Conservation (phyloP, 345 rosid genomes). For the Eucalyptus pauciflora region DNA sequence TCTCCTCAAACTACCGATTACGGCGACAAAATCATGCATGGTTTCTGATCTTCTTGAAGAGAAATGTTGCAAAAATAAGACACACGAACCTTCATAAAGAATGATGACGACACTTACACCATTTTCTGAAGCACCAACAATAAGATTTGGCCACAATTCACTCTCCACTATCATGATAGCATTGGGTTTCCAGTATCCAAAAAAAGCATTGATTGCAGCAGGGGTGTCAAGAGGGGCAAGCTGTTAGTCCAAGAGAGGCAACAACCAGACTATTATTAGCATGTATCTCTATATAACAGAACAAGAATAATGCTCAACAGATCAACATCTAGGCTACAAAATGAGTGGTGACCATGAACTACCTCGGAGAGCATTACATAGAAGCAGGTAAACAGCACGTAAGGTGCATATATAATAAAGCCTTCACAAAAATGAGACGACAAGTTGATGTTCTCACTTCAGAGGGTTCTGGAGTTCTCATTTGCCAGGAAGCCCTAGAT, state of each 20-base stretch:
- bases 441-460: not conserved
- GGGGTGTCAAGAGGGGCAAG: constrained; percentile 89
- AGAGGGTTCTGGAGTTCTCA: not conserved
- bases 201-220: constrained; percentile 56
- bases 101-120: constrained; percentile 26
- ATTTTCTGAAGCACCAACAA: constrained; percentile 49
- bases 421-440: not conserved
- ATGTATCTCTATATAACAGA: not conserved
- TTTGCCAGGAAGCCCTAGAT: not conserved
- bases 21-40: not conserved
- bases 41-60: not conserved
- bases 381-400: not conserved
- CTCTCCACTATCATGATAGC: constrained; percentile 69
- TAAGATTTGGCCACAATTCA: constrained; percentile 91
- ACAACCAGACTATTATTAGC: not conserved
- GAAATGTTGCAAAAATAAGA: not conserved
- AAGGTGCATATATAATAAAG: not conserved
- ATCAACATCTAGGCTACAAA: not conserved
- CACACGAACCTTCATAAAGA: not conserved
- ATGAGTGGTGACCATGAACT: not conserved
- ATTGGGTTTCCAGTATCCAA: constrained; percentile 66
- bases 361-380: not conserved
- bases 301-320: not conserved
- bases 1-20: not conserved
- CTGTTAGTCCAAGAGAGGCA: constrained; percentile 13